These are phyloP conservation scores for Pythium dissotocum DNA, from an alignment of 352 stramenopile genomes.

Conservation along the genomic window DNA sequence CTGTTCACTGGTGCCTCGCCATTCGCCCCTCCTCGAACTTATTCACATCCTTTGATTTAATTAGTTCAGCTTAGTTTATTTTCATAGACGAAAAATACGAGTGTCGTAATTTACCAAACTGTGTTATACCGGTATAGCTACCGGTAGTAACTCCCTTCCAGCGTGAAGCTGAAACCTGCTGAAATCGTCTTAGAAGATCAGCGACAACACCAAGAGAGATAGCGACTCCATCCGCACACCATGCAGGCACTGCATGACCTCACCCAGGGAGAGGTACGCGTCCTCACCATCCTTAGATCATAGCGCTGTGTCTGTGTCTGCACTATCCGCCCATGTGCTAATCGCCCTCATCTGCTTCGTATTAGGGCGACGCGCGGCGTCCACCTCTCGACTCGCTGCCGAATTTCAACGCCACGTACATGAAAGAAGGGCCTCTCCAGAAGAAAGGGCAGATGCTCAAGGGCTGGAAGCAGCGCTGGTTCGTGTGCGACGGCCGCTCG, in stretches of 20 bases:
- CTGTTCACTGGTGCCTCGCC: too few species aligned
- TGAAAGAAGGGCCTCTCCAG: slow-evolving; percentile 80
- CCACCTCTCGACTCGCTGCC: slow-evolving; percentile 48
- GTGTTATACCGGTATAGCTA: not conserved
- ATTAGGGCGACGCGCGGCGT: slow-evolving; percentile 42
- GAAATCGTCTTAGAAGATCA: not conserved
- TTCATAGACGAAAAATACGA: not conserved
- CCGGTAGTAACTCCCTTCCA: not conserved
- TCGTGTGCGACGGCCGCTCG: slow-evolving; percentile 75
- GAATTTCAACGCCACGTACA: slow-evolving; percentile 53
- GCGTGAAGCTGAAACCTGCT: slow-evolving; percentile 1
- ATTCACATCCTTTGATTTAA: too few species aligned
- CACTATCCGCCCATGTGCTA: slow-evolving; percentile 13
- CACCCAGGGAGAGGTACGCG: slow-evolving; percentile 47
- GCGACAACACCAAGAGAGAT: not conserved
- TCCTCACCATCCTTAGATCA: not conserved
- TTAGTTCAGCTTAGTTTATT: too few species aligned
- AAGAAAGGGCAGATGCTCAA: slow-evolving; percentile 81
- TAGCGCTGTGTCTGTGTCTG: not conserved
- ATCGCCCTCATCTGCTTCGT: slow-evolving; percentile 20
- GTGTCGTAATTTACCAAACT: not conserved
- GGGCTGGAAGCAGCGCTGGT: slow-evolving; percentile 80
- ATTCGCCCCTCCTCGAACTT: too few species aligned
- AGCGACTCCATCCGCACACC: slow-evolving; percentile 8
- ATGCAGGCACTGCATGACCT: slow-evolving; percentile 73